Base-by-base conservation (phyloP, 2,329 filamentous ascomycete species). In the Fusarium dlaminii region DNA sequence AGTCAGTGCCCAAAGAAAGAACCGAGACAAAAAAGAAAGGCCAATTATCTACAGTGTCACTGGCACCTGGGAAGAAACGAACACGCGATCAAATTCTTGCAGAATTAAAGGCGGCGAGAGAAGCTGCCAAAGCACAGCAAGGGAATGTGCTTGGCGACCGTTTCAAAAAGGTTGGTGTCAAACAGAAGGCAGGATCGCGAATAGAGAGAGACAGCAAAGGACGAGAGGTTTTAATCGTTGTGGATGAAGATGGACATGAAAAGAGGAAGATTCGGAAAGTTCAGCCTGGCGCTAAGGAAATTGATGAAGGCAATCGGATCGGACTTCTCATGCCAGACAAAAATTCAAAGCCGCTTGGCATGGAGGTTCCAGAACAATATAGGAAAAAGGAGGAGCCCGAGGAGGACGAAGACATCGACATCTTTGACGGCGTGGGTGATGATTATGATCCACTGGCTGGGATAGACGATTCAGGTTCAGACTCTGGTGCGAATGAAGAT, bases 391-490 rank as follows among this genome's bases (percentile, higher is more conserved):
- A 85, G 40, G 81, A 82, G 12, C 81, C 86, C 15, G 83, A 88
- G 67, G 82, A 86, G 72, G 86, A 89, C 42, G 85, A 89, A 64
- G 86, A 92, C 59, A 80, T 90, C 30, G 86, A 92, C 75, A 93
- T 93, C 13, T 93, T 93, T 72, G 90, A 90, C 43, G 90, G 88
- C 60, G 90, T 85, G 1, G 91, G 88, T 7, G 90, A 90, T 64
- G 91, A 93, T 76, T 93, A 93, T 78, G 87, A 93, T 78, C 91
- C 91, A 4, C 81, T 93, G 46, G 91, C 90, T 6, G 91, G 86
- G 11, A 82, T 93, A 73, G 86, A 82, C 20, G 84, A 74, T 27
- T 84, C 83, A 12, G 86, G 84, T n/a, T 85, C 83, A 1, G 87
- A 82, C 78, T 84, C 86, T 24, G 83, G 83, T 5, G 83, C 84